These are phyloP conservation scores for Suillus decipiens DNA, from an alignment of 768 basidiomycete genomes.

Conservation along the genomic window DNA sequence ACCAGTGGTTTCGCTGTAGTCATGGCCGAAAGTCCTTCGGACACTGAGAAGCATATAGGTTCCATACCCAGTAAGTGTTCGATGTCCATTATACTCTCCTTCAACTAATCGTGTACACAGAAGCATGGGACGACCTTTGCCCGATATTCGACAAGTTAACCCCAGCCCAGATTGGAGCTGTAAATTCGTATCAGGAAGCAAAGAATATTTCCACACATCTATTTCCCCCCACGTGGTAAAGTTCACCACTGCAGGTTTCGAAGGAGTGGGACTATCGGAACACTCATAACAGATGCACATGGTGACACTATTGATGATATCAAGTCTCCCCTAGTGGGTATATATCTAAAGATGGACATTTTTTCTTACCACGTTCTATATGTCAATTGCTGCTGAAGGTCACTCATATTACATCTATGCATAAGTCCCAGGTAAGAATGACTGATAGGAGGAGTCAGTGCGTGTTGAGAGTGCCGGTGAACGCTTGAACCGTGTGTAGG, in stretches of 20 bases:
- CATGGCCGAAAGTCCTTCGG: constrained; percentile 9
- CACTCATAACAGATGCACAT: not conserved
- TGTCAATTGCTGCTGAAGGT: no score
- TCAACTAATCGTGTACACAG: constrained; percentile 12
- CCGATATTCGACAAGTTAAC: constrained; percentile 24
- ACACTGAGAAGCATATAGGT: not conserved
- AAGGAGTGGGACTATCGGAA: not conserved
- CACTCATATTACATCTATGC: not conserved
- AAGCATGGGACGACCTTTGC: constrained; percentile 28
- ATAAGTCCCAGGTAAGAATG: no score
- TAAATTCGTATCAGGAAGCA: constrained; percentile 21
- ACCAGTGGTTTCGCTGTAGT: constrained; percentile 7
- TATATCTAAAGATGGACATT: not conserved
- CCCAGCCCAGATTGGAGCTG: constrained; percentile 24
- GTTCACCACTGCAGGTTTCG: not conserved
- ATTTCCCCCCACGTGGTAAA: no score
- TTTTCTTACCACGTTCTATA: no score
- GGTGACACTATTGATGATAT: not conserved
- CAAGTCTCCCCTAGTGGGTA: not conserved
- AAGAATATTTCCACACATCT: constrained; percentile 15
- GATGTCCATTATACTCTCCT: not conserved
- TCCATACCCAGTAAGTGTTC: not conserved
- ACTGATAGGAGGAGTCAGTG: no score
- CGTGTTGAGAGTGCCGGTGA: no score
- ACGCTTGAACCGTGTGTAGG: no score